Base-by-base conservation (phyloP, 129 eudicot species). In the Flaveria bidentis region DNA sequence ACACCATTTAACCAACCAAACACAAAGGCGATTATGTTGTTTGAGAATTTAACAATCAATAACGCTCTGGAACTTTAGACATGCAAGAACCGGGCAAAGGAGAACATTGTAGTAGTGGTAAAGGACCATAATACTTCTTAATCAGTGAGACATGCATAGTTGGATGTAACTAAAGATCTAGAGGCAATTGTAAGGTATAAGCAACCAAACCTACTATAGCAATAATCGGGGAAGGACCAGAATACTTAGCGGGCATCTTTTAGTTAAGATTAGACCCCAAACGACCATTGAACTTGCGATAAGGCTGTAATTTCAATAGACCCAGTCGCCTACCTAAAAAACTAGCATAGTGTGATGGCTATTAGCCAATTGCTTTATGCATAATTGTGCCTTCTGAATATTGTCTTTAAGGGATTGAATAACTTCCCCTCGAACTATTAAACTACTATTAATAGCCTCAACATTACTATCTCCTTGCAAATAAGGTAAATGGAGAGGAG, bases 181-280 rank as follows among this genome's bases (percentile, higher is more conserved):
- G 12, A 9, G 58, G 78, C 0, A 74, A 36, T 15, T 74, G 16
- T 1, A 60, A 44, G 12, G 56, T 74, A 6, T 60, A 74, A 4
- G 70, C 78, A 3, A 74, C 70, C 9, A 6, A 3, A 0, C 69
- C n/a, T n/a, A n/a, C 78, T 9, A 39, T 74, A 3, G 55, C 56
- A 16, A 22, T 36, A 0, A 74, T 4, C 1, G 39, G 67, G 20
- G 17, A 74, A 6, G 69, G 53, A 12, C 78, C 25, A 39, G 17
- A 58, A 6, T 18, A 74, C 44, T 41, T 74, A 0, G 57, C 15
- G 1, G 69, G 16, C 2, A 58, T 7, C 26, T 74, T 74, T 11
- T 74, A 4, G n/a, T 74, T 74, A 22, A 5, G 6, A 0, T 36
- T 16, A 2, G 33, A 3, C 4, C 4, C 8, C 16, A 10, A 9